Conservation (phyloP, 805 yeast genomes). For the Hagleromyces aurorensis region DNA sequence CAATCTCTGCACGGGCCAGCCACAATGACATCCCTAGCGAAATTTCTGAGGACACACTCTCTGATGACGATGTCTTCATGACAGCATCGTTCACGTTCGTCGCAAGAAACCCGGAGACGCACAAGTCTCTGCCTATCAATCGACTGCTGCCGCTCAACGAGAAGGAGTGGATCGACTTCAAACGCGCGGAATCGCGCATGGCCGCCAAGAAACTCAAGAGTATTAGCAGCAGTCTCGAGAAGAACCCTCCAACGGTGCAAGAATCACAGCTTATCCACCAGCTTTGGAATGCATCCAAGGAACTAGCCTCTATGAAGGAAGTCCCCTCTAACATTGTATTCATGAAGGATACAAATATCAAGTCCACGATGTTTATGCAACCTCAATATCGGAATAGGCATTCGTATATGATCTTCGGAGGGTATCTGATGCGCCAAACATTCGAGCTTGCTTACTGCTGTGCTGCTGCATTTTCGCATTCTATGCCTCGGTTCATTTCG, state of each 20-base stretch:
- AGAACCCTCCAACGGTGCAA: constrained; percentile 64
- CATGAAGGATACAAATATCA: constrained; percentile 65
- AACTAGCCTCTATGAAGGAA: constrained; percentile 27
- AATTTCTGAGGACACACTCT: constrained; percentile 47
- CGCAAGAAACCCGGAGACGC: constrained; percentile 91
- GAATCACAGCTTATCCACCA: constrained; percentile 72
- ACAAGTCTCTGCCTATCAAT: constrained; percentile 80
- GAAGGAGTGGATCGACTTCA: constrained; percentile 73
- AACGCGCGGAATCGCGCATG: constrained; percentile 84
- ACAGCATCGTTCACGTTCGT: constrained; percentile 93
- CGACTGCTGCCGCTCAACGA: constrained; percentile 67
- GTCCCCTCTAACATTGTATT: constrained; percentile 47
- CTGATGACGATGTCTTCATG: constrained; percentile 60
- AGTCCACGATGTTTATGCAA: constrained; percentile 84
- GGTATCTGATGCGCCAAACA: constrained; percentile 83
- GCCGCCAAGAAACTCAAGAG: constrained; percentile 79
- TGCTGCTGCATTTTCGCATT: constrained; percentile 79
- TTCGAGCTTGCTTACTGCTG: constrained; percentile 92
- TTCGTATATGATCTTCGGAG: constrained; percentile 92
- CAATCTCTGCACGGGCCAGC: constrained; percentile 79
- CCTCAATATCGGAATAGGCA: constrained; percentile 95
- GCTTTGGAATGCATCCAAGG: constrained; percentile 54
- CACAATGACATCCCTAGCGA: constrained; percentile 46
- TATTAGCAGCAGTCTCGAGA: constrained; percentile 47
- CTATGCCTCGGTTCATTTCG: constrained; percentile 83